Conservation (phyloP, 2,329 filamentous ascomycete species). For the Colletotrichum spaethianum region DNA sequence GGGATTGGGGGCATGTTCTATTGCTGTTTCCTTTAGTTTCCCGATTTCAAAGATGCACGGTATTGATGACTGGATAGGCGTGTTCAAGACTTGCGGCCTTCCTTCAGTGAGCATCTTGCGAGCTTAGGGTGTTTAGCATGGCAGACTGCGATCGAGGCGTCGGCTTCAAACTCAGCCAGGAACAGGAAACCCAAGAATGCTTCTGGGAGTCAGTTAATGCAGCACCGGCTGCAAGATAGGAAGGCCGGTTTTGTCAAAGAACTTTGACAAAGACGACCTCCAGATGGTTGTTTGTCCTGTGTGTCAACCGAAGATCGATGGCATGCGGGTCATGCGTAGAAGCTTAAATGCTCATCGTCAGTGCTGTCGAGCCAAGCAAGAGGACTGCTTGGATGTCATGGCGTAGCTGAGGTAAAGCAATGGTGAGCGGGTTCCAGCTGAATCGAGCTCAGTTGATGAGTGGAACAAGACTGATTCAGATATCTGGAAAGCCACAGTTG, state of each 20-base stretch:
- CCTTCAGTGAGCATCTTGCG: background rate
- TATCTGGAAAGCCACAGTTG: background rate
- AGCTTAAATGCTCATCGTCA: slow-evolving; percentile 28
- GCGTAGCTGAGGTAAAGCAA: slow-evolving; percentile 13
- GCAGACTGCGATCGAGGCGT: background rate
- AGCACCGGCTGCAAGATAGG: background rate
- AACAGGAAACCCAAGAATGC: background rate
- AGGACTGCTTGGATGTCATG: slow-evolving; percentile 20
- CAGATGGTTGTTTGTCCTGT: background rate
- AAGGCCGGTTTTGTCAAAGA: background rate
- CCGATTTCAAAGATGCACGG: background rate
- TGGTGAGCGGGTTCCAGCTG: background rate
- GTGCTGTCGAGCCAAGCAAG: slow-evolving; percentile 1
- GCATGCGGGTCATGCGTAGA: slow-evolving; percentile 26
- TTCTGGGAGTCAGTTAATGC: background rate
- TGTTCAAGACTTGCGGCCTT: background rate
- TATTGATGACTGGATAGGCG: background rate
- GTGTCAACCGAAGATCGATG: slow-evolving; percentile 29
- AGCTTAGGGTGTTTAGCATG: background rate
- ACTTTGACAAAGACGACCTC: slow-evolving; percentile 7
- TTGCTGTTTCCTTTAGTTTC: background rate
- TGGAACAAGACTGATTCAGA: background rate
- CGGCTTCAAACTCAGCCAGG: slow-evolving; percentile 16
- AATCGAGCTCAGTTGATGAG: background rate
- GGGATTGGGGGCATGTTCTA: background rate